Conservation (phyloP, 192 early-diverging fungal species). For the Phlyctochytrium planicorne region DNA sequence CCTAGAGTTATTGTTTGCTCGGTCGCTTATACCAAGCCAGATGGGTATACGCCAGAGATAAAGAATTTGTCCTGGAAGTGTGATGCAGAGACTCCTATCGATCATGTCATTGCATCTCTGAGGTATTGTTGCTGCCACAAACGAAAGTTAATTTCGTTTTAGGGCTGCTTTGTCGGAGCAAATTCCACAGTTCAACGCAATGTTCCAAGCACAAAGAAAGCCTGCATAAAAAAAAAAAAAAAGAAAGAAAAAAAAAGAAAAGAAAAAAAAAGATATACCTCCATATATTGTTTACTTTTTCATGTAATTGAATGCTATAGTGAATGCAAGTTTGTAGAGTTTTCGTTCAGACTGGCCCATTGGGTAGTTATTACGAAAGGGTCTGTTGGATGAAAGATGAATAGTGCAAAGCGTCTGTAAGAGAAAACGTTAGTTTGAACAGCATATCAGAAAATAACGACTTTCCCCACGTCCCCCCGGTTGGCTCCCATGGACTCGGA, state of each 20-base stretch:
- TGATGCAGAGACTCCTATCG: neutral
- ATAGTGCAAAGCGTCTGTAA: slow-evolving; percentile 53
- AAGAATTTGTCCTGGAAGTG: neutral
- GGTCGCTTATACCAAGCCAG: neutral
- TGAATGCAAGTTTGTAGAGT: neutral
- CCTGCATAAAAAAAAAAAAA: neutral
- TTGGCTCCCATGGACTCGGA: slow-evolving; percentile 28
- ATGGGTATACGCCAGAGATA: neutral
- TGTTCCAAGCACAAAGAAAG: neutral
- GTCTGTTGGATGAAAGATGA: slow-evolving; percentile 67
- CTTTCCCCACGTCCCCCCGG: neutral
- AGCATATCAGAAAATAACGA: neutral
- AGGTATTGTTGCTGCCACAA: neutral
- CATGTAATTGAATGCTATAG: neutral
- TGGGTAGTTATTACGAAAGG: slow-evolving; percentile 59
- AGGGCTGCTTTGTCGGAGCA: neutral
- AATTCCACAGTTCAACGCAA: neutral
- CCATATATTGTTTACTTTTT: neutral
- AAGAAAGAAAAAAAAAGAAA: neutral
- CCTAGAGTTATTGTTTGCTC: neutral
- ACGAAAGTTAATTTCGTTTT: neutral
- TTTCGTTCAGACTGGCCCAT: neutral
- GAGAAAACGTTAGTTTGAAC: neutral
- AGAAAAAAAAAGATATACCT: neutral
- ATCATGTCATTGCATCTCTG: neutral